Evolutionary conservation across 306 rosid species (phyloP), one percentile per base, ranked within the genome.

Genomic region (Medicago ruthenica): DNA sequence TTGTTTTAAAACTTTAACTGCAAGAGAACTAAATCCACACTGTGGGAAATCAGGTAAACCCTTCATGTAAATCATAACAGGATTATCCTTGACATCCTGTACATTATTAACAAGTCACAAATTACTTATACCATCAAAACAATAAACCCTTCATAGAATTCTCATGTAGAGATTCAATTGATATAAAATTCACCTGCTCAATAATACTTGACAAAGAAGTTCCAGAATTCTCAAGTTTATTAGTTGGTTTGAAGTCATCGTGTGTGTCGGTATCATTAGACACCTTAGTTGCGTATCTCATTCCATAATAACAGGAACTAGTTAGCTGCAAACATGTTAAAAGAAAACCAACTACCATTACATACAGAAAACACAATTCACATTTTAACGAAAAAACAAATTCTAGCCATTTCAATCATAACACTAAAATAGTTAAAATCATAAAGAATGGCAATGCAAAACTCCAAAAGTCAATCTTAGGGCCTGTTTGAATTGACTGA

Each of bases 1-100:
- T 6, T 15, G 88, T 42, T 85, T 84, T 69, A 93, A 81, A 50
- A 91, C 92, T 82, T 86, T 88, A 24, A 91, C 92, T 36, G 97
- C 98, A 34, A 93, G 90, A 40, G 92, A 84, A 83, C 97, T 91
- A 75, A 91, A 93, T 55, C 98, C 93, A 80, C 98, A 93, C 64
- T 86, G 91, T 60, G 97, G 97, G 76, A 76, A 67, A 11, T 88
- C 91, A 13, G 92, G 98, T 31, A 89, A 87, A 22, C 98, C 97
- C 81, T 91, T 91, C 98, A 89, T 91, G 81, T 89, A 93, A 77
- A 91, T 54, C 98, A 91, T 89, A 11, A 93, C 87, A 4, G 96
- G 90, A 77, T 93, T 91, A 15, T 84, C 84, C 87, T 86, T 91
- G 53, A 89, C 90, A 81, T 93, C 98, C 96, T 93, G 77, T 71